Conservation (phyloP, 257 asterid genomes). For the Henckelia pumila region DNA sequence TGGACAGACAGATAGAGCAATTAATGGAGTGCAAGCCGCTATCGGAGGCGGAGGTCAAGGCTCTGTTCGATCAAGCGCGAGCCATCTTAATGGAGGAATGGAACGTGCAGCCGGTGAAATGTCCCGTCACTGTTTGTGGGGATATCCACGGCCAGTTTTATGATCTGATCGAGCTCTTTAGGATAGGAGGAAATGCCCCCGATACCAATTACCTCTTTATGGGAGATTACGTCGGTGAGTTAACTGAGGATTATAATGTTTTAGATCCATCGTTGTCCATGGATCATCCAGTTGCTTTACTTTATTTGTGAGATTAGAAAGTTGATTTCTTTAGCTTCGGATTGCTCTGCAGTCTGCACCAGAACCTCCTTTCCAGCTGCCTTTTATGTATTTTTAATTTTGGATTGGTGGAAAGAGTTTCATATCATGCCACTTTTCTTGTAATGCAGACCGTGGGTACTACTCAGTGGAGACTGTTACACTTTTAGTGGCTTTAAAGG, state of each 20-base stretch:
- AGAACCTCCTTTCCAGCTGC: too few species aligned
- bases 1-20: conserved; percentile 32
- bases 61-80: conserved; percentile 80
- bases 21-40: too few species aligned
- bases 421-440: conserved; percentile 21
- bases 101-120: conserved; percentile 95
- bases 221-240: conserved; percentile 95
- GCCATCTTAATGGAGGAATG: conserved; percentile 81
- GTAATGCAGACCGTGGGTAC: conserved; percentile 93
- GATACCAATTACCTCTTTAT: conserved; percentile 89
- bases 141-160: conserved; percentile 91
- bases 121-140: conserved; percentile 93
- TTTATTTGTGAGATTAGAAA: too few species aligned
- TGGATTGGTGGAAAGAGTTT: conserved; percentile 1
- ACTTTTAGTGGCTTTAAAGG: conserved; percentile 90
- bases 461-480: conserved; percentile 97
- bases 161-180: conserved; percentile 84
- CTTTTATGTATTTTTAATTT: too few species aligned
- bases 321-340: too few species aligned
- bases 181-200: conserved; percentile 85
- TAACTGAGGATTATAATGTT: background rate
- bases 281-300: too few species aligned
- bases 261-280: too few species aligned
- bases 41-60: conserved; percentile 49
- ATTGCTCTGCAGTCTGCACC: too few species aligned